Base-by-base conservation (phyloP, 768 basidiomycete species). In the Grammothele lineata region DNA sequence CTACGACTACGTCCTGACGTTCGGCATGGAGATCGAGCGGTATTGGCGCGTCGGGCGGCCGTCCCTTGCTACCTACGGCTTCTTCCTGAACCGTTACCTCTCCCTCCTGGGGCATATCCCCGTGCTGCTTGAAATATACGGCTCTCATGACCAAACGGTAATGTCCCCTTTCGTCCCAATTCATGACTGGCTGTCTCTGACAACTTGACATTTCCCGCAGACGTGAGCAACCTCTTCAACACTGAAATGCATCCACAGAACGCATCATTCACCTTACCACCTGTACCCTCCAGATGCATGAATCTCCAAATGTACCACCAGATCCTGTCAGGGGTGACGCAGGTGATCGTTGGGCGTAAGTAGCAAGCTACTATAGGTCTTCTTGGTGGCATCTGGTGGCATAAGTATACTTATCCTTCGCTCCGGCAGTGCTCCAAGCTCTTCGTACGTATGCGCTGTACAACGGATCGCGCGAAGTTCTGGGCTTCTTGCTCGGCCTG, bases 401-500 rank as follows among this genome's bases (percentile, higher is more conserved):
- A 26, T 19, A 35, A 4, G 33, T 37, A 27, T 12, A 32, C 37
- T 19, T 40, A 19, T 21, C n/a, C n/a, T 21, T n/a, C 9, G 26
- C 19, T 2, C 22, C 32, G 9, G 26, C 37, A 58, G 58, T 38
- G n/a, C 40, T 60, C 7, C 49, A 56, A 5, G 7, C 45, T 3
- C 45, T 54, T 41, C 51, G 59, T n/a, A 53, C 54, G 9, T 59
- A 57, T 18, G 57, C 56, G 3, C 40, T 61, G 18, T 59, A 57
- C 35, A 21, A 34, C 32, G 48, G 56, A 35, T 55, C 40, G 8
- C 48, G 40, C 9, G 37, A 40, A 36, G 23, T 61, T 24, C 25
- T 59, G 11, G 5, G 0, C 23, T 7, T 56, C 9, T n/a, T 51
- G 3, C 12, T 37, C 17, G 21, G 23, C 12, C 22, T 45, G 37